Evolutionary conservation across 1,284 basidiomycete species (phyloP).

Genomic region (Entoloma clypeatum): DNA sequence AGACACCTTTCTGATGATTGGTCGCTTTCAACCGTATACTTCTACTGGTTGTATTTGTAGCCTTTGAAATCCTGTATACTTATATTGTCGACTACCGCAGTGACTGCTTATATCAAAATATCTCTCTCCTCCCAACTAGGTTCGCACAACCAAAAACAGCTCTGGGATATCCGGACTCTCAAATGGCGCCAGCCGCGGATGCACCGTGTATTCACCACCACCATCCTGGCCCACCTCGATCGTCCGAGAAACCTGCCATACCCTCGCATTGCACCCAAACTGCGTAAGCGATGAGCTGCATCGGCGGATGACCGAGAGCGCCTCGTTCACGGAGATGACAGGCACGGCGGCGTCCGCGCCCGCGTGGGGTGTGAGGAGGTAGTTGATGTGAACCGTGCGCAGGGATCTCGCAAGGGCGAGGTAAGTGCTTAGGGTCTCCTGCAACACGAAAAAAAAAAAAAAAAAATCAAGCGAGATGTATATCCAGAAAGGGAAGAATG

Average conservation of each 20-base stretch:
- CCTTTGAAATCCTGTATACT: background rate
- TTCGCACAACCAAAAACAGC: constrained; percentile 63
- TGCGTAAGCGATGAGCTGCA: constrained; percentile 42
- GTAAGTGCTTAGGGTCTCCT: constrained; percentile 38
- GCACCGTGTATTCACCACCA: constrained; percentile 32
- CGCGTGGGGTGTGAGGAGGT: constrained; percentile 34
- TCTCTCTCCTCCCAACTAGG: constrained; percentile 14
- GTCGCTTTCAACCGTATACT: too few species aligned
- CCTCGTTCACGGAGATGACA: constrained; percentile 31
- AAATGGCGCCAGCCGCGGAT: constrained; percentile 46
- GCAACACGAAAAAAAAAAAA: too few species aligned
- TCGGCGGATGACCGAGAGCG: constrained; percentile 34
- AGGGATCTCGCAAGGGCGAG: constrained; percentile 38
- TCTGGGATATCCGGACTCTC: constrained; percentile 68
- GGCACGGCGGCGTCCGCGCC: constrained; percentile 24
- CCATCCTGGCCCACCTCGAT: constrained; percentile 36
- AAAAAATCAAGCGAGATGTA: constrained; percentile 5
- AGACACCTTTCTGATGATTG: constrained; percentile 45
- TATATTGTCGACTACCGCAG: background rate
- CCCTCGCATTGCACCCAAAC: constrained; percentile 49
- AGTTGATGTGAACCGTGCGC: constrained; percentile 51
- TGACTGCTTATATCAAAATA: background rate
- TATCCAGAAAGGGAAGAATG: background rate
- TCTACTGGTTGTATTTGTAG: background rate
- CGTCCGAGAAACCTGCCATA: constrained; percentile 47